Percentiles rank a stretch among this genome's conserved stretches.
Conservation (phyloP, 2,329 filamentous ascomycete species). For the Botrytis paeoniae region DNA sequence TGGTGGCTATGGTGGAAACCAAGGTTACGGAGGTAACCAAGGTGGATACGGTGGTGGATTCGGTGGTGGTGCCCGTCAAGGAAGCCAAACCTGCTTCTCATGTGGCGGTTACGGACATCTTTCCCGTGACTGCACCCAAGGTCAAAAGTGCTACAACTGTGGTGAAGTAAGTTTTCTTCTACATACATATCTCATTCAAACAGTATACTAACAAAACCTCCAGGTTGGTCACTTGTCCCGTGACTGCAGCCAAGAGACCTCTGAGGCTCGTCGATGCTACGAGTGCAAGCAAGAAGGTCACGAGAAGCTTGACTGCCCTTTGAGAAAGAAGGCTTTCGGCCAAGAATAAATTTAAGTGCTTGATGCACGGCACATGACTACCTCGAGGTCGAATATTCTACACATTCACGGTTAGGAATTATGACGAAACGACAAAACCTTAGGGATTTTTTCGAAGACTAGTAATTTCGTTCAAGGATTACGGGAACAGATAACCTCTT, state of each 20-base stretch:
- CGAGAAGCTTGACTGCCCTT: slow-evolving; percentile 84
- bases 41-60: slow-evolving; percentile 41
- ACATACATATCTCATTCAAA: neutral
- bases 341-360: slow-evolving; percentile 52
- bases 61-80: slow-evolving; percentile 49
- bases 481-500: slow-evolving; percentile 29
- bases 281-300: slow-evolving; percentile 70
- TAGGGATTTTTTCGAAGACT: slow-evolving; percentile 36
- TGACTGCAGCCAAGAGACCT: slow-evolving; percentile 91
- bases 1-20: slow-evolving; percentile 40
- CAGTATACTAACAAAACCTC: neutral
- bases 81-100: slow-evolving; percentile 91
- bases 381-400: slow-evolving; percentile 28
- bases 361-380: slow-evolving; percentile 27
- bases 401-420: slow-evolving; percentile 32
- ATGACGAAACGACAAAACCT: slow-evolving; percentile 33
- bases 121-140: slow-evolving; percentile 95
- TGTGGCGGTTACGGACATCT: slow-evolving; percentile 97
- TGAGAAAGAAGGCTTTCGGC: slow-evolving; percentile 17
- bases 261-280: slow-evolving; percentile 96
- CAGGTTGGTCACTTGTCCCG: slow-evolving; percentile 44
- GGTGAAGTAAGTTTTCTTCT: slow-evolving; percentile 74
- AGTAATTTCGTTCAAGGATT: slow-evolving; percentile 37
- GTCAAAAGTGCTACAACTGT: slow-evolving; percentile 99
- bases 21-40: slow-evolving; percentile 40